Conservation (phyloP, 106 monocot genomes). For the Acorus calamus region DNA sequence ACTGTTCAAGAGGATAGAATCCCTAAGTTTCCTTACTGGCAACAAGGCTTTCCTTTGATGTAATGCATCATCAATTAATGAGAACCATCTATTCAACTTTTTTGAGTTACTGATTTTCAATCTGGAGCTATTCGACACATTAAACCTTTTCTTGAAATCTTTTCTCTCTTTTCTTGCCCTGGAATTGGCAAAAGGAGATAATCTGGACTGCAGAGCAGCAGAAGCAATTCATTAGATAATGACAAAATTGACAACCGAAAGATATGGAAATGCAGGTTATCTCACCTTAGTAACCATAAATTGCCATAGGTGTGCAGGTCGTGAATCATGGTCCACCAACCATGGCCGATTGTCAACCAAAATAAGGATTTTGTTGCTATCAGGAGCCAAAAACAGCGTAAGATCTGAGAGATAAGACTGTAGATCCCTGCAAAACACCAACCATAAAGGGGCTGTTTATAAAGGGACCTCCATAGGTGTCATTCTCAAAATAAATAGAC, state of each 20-base stretch:
- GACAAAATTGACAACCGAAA: background rate
- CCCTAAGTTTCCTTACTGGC: slow-evolving; percentile 75
- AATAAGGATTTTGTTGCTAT: slow-evolving; percentile 76
- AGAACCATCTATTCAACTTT: slow-evolving; percentile 45
- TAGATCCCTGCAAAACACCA: slow-evolving; percentile 57
- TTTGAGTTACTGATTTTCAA: slow-evolving; percentile 19
- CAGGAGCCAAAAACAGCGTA: slow-evolving; percentile 62
- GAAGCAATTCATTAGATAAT: background rate
- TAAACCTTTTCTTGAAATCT: slow-evolving; percentile 25
- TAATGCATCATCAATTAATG: slow-evolving; percentile 60
- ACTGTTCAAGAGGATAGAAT: slow-evolving; percentile 56
- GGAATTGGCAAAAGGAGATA: slow-evolving; percentile 91
- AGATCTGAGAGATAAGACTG: slow-evolving; percentile 85
- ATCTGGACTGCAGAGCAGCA: slow-evolving; percentile 60
- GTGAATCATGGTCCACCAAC: slow-evolving; percentile 50
- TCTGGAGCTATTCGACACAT: slow-evolving; percentile 24
- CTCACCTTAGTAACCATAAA: slow-evolving; percentile 95
- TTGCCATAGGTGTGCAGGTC: slow-evolving; percentile 83
- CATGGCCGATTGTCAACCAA: slow-evolving; percentile 93
- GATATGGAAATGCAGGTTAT: background rate
- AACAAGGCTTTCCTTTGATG: slow-evolving; percentile 41
- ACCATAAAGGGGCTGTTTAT: too few relatives aligned
- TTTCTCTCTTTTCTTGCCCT: slow-evolving; percentile 36
- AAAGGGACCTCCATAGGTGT: too few relatives aligned
- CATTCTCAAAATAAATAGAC: too few relatives aligned